Evolutionary conservation across 768 basidiomycete genomes (phyloP), one percentile per base, ranked within the genome.

Genomic region (Boletus huronensis): DNA sequence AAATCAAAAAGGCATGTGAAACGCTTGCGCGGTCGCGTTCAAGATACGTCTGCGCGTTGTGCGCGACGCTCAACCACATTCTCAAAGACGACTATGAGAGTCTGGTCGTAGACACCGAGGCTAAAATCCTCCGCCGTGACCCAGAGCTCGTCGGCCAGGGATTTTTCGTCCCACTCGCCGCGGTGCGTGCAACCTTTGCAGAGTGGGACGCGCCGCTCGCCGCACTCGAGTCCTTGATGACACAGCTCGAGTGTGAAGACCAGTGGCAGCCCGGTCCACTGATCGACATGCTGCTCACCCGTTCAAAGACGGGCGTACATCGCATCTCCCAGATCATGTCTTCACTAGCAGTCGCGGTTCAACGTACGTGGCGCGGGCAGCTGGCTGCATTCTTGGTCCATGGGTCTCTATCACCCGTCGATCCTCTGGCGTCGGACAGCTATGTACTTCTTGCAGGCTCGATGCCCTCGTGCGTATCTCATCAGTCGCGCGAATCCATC

Each of bases 161-260:
- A 9, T 86, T 88, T 5, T 93, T 88, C 65, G 92, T 97, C 5
- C 93, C 93, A 4, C 75, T 97, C 31, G 90, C 93, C 0, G 85
- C 86, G 6, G 72, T 97, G 55, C 83, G 88, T 50, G 90, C 94
- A 11, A 82, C 80, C 17, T 94, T 96, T 69, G 81, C 89, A 7
- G 82, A 83, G 69, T 97, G 94, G 94, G 90, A 93, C 61, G 86
- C 89, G 8, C 92, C 92, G 14, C 75, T 97, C 45, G 83, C 83
- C 34, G 82, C 88, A 5, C 78, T 97, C 28, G 77, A 79, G 45
- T 74, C 79, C 8, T 72, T 95, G 42, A 74, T 91, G 52, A 77
- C 84, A 10, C 79, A 83, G 39, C 72, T 94, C 38, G 77, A 85
- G 58, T 69, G 78, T 3, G 70, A 79, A 55, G 68, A 77, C 21